Conservation (phyloP, 371 early-diverging fungal species). For the Dinochytrium kinnereticum region DNA sequence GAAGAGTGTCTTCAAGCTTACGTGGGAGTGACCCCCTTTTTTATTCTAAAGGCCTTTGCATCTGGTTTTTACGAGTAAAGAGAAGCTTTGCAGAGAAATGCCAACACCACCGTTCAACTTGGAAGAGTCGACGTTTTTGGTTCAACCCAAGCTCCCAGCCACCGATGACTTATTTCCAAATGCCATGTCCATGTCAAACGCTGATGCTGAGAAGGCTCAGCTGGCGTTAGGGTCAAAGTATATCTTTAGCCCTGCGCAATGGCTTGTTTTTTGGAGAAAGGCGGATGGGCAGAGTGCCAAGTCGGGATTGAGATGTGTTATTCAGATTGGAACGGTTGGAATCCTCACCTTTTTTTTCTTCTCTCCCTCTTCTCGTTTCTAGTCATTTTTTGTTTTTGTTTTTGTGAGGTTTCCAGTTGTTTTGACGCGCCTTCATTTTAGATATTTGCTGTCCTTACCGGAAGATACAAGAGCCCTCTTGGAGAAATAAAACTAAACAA, state of each 20-base stretch:
- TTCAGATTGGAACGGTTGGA: constrained; percentile 27
- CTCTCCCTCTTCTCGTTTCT: not conserved
- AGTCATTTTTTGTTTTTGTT: too few species aligned
- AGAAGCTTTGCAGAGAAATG: too few species aligned
- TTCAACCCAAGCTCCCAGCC: constrained; percentile 22
- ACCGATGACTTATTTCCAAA: constrained; percentile 24
- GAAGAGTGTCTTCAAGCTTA: too few species aligned
- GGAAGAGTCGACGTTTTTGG: constrained; percentile 21
- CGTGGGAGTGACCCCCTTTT: too few species aligned
- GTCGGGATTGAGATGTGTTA: constrained; percentile 25
- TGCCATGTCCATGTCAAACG: constrained; percentile 18
- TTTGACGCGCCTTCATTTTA: too few species aligned
- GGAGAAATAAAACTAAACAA: constrained; percentile 21
- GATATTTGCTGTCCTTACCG: constrained; percentile 18
- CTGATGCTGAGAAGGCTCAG: constrained; percentile 32
- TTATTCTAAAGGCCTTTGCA: too few species aligned
- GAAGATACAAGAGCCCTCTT: not conserved
- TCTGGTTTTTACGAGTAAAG: too few species aligned
- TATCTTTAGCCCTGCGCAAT: constrained; percentile 23
- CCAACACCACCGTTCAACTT: constrained; percentile 22
- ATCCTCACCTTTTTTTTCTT: not conserved
- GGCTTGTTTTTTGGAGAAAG: constrained; percentile 23
- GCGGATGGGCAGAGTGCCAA: constrained; percentile 24
- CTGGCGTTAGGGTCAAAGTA: constrained; percentile 20
- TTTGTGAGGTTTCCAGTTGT: too few species aligned